Base-by-base conservation (phyloP, 2,329 filamentous ascomycete species). In the Ophiostoma pallidulum region DNA sequence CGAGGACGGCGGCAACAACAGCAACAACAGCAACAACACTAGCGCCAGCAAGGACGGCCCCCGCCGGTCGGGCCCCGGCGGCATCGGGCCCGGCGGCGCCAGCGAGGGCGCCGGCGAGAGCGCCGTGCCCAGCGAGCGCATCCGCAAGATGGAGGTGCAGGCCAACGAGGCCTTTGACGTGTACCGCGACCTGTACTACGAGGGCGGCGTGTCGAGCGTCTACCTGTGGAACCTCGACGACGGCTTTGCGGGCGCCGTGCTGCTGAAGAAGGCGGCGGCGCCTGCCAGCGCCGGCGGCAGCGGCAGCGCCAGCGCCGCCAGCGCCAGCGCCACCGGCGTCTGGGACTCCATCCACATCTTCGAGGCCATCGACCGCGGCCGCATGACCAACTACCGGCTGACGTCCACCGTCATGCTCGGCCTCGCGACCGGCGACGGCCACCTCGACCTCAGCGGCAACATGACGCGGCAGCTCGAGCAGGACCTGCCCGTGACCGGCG, bases 291-390 rank as follows among this genome's bases (percentile, higher is more conserved):
- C n/a, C n/a, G n/a, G n/a, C n/a, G n/a, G n/a, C n/a, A n/a, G n/a
- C n/a, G n/a, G n/a, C n/a, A n/a, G n/a, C n/a, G n/a, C n/a, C n/a
- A 28, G 24, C 36, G 7, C 32, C 19, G 24, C 31, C 20, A 8
- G 32, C 20, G 10, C 74, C 53, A 55, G 74, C 52, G 76, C 78
- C 60, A 78, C 85, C 48, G 90, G 89, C 50, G 83, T 88, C 47
- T 98, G 92, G 92, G 92, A 98, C 69, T 94, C 87, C 56, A 97
- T 98, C 63, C 92, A 98, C 71, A 92, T 98, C 56, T 94, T 98
- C 65, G 92, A 98, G 66, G 89, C 91, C 51, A 88, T 88, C 59
- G 92, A 98, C 65, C 84, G 89, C 56, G 89, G 87, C 56, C 84
- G 92, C 54, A 86, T 81, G 56, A 90, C 89, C 51, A 91, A 96